Base-by-base conservation (phyloP, 2,329 filamentous ascomycete genomes). In the Botrytis medusae region DNA sequence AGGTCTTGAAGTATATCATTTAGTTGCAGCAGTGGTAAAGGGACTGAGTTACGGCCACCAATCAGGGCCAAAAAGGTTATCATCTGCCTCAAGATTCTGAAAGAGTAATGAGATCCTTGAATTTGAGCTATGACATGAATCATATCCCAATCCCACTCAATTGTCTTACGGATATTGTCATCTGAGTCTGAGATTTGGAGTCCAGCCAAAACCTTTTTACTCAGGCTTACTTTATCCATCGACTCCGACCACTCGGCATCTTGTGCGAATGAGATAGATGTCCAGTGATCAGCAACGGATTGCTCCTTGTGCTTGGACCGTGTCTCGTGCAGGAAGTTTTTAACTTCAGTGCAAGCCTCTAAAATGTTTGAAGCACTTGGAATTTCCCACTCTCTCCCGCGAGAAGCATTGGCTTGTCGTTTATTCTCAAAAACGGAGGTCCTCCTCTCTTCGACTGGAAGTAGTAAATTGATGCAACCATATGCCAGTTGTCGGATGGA, bases 401-500 rank as follows among this genome's bases (percentile, higher is more conserved):
- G 64, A 14, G 77, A 79, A 29, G 75, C 75, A 29, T 74, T 75
- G 18, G 76, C 62, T 67, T 80, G 80, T 46, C 76, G 78, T 57
- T 77, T 76, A 61, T 81, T 77, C 63, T 82, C 81, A 62, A 77
- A 77, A 14, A 81, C 74, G 16, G 73, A 76, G 18, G 51, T 67
- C 7, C 65, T 73, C 51, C 75, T 71, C 46, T 80, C 75, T 12
- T 74, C 42, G 20, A 72, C 54, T n/a, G 81, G 75, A 40, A 79
- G 75, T 7, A 81, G 80, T 7, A 82, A 40, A 72, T 85, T 85
- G 32, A 88, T 79, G 12, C 88, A 75, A 0, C 87, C 86, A 77
- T 90, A 91, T 2, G 86, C 88, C 34, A 90, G 76, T 64, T 83
- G 83, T 22, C 89, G 84, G 46, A 89, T 82, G 12, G 79, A 72